Evolutionary conservation across 2,329 filamentous ascomycete species (phyloP).

Genomic region (Talaromyces sp.): DNA sequence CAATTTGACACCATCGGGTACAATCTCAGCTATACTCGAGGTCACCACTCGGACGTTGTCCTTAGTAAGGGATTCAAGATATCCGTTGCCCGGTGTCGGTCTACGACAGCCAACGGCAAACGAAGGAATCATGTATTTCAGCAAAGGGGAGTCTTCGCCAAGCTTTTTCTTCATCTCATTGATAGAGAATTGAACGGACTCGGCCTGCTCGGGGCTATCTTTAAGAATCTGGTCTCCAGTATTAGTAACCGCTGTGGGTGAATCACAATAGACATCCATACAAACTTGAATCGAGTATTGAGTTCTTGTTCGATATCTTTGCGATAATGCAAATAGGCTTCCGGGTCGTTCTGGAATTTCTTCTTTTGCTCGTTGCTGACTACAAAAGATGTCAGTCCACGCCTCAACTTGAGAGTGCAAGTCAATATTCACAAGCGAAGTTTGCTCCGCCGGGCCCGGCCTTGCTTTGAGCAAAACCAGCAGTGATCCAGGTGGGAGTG

Average conservation of each 20-base stretch:
- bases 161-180: background rate
- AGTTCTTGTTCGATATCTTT: background rate
- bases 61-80: background rate
- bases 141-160: background rate
- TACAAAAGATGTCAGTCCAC: background rate
- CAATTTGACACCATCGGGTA: background rate
- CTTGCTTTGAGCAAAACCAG: background rate
- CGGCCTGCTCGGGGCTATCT: too few species aligned
- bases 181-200: background rate
- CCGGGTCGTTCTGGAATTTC: background rate
- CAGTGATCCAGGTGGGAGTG: slow-evolving; percentile 14
- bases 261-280: background rate
- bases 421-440: slow-evolving; percentile 2
- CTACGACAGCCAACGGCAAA: background rate
- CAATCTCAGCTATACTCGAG: background rate
- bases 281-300: background rate
- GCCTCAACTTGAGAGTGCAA: background rate
- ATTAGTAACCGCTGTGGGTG: background rate
- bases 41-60: background rate
- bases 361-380: background rate
- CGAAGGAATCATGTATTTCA: background rate
- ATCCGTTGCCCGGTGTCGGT: background rate
- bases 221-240: background rate
- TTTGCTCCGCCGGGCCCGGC: slow-evolving; percentile 14
- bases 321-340: background rate